Percentiles rank a stretch among this genome's conserved stretches.
phyloP scores from a whole-genome alignment of 768 basidiomycete species.

The Tylopilus sp. region DNA sequence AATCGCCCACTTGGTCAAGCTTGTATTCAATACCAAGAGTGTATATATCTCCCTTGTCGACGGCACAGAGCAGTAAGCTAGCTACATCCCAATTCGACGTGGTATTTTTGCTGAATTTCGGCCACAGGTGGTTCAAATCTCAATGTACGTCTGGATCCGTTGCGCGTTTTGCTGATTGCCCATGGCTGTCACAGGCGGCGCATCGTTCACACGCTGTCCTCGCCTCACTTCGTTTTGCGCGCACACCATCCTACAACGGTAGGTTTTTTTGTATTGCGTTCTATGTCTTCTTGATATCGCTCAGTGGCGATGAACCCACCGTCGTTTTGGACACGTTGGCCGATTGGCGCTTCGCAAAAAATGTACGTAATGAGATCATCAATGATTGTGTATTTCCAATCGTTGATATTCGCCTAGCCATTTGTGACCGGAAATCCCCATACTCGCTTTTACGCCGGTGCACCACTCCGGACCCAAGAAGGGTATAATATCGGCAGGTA shows the following conservation, averaged over 20 bases:
- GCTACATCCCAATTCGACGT: constrained; percentile 3
- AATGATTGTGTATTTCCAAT: not conserved
- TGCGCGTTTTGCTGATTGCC: not conserved
- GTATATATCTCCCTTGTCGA: constrained; percentile 84
- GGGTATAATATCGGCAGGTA: constrained; percentile 87
- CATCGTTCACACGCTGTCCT: constrained; percentile 41
- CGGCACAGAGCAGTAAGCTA: constrained; percentile 71
- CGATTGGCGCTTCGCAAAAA: constrained; percentile 88
- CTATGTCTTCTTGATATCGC: constrained; percentile 2
- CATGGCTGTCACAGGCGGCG: constrained; percentile 38
- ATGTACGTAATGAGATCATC: constrained; percentile 46
- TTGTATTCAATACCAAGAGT: constrained; percentile 88
- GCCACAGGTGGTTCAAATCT: constrained; percentile 79
- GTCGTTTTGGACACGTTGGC: constrained; percentile 72
- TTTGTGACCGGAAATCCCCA: constrained; percentile 62
- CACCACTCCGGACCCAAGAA: constrained; percentile 83
- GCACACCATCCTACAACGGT: constrained; percentile 82
- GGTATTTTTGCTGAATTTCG: constrained; percentile 8
- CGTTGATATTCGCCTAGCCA: constrained; percentile 44
- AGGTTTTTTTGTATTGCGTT: not conserved
- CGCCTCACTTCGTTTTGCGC: constrained; percentile 75
- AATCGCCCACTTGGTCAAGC: constrained; percentile 87
- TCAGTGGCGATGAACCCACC: constrained; percentile 81
- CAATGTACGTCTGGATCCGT: constrained; percentile 55
- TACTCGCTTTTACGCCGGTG: constrained; percentile 89